Evolutionary conservation across 2,329 filamentous ascomycete genomes (phyloP).

Genomic region (Diaporthe caulivora): DNA sequence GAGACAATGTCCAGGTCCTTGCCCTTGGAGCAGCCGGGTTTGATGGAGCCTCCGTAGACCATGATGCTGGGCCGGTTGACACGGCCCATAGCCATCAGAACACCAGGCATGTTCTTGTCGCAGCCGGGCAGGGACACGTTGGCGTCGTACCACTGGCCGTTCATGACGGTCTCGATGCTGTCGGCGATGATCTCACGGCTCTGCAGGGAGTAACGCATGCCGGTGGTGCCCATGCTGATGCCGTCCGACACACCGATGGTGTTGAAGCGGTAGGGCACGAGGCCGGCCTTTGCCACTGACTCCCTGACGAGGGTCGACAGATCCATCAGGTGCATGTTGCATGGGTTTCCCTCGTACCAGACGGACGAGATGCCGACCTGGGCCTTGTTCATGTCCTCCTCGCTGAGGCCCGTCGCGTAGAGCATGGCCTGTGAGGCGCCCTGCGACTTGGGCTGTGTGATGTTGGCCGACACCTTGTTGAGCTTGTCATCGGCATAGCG

Average conservation of each 20-base stretch:
- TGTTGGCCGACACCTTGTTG: conserved; percentile 85
- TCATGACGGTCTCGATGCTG: conserved; percentile 99
- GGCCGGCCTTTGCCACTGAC: conserved; percentile 75
- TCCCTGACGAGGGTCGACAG: conserved; percentile 81
- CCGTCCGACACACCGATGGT: conserved; percentile 97
- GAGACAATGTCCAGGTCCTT: conserved; percentile 92
- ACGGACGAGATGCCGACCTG: conserved; percentile 98
- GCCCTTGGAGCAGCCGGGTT: conserved; percentile 87
- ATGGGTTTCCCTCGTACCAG: conserved; percentile 98
- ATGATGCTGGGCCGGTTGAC: conserved; percentile 95
- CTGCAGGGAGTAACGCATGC: conserved; percentile 96
- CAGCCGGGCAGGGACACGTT: conserved; percentile 97
- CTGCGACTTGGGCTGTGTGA: conserved; percentile 98
- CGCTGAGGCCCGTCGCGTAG: conserved; percentile 90
- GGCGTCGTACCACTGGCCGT: conserved; percentile 97
- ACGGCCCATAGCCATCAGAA: conserved; percentile 92
- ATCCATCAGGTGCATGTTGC: conserved; percentile 98
- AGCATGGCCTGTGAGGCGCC: conserved; percentile 99
- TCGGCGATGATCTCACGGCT: conserved; percentile 97
- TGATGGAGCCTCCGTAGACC: conserved; percentile 97
- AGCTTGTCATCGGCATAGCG: conserved; percentile 67
- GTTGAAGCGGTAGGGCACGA: conserved; percentile 98
- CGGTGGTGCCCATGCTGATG: conserved; percentile 97
- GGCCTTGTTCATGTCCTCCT: conserved; percentile 93
- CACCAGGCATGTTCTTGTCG: conserved; percentile 99